Conservation (phyloP, 768 basidiomycete species). For the Lentinula edodes region DNA sequence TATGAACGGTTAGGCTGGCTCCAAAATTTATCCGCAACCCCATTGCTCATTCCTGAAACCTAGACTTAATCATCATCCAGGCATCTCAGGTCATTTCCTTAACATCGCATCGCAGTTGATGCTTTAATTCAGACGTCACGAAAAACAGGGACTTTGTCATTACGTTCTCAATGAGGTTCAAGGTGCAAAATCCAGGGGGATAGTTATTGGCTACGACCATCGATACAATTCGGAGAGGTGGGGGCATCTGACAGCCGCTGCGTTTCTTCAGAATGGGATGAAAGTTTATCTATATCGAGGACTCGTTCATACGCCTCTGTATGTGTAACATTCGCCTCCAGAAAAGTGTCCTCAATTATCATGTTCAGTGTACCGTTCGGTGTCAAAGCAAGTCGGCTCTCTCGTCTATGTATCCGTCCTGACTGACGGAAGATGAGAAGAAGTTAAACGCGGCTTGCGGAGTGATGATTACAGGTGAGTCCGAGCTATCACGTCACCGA, state of each 20-base stretch:
- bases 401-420: not conserved
- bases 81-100: slow-evolving; percentile 58
- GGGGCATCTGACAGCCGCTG: slow-evolving; percentile 69
- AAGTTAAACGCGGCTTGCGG: slow-evolving; percentile 68
- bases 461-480: slow-evolving; percentile 82
- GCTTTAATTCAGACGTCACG: not conserved
- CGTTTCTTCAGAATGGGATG: slow-evolving; percentile 58
- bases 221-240: slow-evolving; percentile 74
- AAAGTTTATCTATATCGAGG: slow-evolving; percentile 67
- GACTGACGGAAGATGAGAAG: slow-evolving; percentile 20
- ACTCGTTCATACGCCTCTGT: slow-evolving; percentile 80
- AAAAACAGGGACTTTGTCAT: slow-evolving; percentile 62
- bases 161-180: slow-evolving; percentile 55
- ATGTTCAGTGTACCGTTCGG: slow-evolving; percentile 70
- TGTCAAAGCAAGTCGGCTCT: slow-evolving; percentile 21
- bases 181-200: slow-evolving; percentile 51
- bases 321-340: slow-evolving; percentile 14
- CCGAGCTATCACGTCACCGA: not conserved
- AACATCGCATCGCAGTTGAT: not conserved
- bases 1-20: slow-evolving; percentile 59
- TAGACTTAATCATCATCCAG: slow-evolving; percentile 73
- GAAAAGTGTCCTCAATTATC: not conserved
- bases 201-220: slow-evolving; percentile 87
- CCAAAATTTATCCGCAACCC: not conserved
- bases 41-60: not conserved